Conservation (phyloP, 2,329 filamentous ascomycete genomes). For the Cladophialophora bantiana region DNA sequence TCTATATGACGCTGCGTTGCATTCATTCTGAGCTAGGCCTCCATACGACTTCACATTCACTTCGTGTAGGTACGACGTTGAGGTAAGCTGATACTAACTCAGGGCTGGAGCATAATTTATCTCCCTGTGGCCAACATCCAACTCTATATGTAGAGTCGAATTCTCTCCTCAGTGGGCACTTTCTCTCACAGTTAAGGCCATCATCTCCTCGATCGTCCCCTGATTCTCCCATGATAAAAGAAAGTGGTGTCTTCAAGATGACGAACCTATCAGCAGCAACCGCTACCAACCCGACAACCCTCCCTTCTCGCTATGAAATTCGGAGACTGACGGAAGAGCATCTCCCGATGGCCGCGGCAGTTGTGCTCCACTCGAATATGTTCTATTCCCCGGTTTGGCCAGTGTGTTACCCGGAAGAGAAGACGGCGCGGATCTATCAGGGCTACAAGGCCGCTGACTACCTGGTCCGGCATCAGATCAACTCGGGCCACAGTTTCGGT, state of each 20-base stretch:
- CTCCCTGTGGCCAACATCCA: background rate
- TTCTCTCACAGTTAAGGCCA: background rate
- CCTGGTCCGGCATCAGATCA: conserved; percentile 46
- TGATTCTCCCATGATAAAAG: background rate
- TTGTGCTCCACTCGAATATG: conserved; percentile 36
- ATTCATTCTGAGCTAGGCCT: background rate
- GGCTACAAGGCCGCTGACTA: conserved; percentile 38
- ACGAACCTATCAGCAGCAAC: conserved; percentile 29
- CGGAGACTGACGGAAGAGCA: conserved; percentile 28
- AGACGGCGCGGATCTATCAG: conserved; percentile 22
- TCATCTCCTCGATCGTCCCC: background rate
- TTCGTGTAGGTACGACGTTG: background rate
- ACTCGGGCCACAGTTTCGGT: conserved; percentile 47
- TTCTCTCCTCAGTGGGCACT: background rate
- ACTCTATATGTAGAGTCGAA: background rate
- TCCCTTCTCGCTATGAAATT: conserved; percentile 34
- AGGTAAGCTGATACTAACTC: background rate
- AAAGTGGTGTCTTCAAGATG: conserved; percentile 13
- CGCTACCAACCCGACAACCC: conserved; percentile 20
- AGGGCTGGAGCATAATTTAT: background rate
- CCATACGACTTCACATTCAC: background rate
- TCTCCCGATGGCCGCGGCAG: conserved; percentile 29
- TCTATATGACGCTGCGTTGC: background rate
- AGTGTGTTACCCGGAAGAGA: conserved; percentile 29
- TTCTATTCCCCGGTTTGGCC: conserved; percentile 39